A percentile compares a stretch with the other conserved stretches of the same genome.
These are phyloP conservation scores for Aspergillus piperis DNA, from an alignment of 2,329 filamentous ascomycete species.

Conservation along the genomic window DNA sequence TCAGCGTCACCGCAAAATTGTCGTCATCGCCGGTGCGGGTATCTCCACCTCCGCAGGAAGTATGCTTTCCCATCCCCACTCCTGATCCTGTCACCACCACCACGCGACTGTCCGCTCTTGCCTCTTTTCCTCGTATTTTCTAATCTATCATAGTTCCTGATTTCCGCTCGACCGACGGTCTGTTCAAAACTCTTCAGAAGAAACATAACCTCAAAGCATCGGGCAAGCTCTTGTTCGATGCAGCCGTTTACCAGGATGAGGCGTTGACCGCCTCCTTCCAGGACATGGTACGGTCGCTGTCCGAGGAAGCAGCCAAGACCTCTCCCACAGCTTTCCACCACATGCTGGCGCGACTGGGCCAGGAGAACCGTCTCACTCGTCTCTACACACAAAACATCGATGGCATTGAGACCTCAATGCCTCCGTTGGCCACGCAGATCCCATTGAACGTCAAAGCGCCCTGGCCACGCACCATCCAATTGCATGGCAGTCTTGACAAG, in stretches of 20 bases:
- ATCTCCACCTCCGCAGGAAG: conserved; percentile 96
- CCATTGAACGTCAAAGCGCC: conserved; percentile 82
- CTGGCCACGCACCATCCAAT: conserved; percentile 90
- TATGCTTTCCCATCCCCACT: conserved; percentile 50
- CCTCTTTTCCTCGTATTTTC: neutral
- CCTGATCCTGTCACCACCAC: conserved; percentile 14
- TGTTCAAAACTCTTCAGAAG: conserved; percentile 81
- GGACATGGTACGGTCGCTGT: conserved; percentile 90
- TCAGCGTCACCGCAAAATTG: conserved; percentile 90
- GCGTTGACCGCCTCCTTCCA: conserved; percentile 88
- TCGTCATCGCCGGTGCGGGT: conserved; percentile 92
- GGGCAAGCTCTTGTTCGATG: conserved; percentile 94
- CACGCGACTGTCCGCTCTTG: neutral
- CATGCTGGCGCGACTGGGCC: conserved; percentile 83
- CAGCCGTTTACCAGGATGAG: conserved; percentile 94
- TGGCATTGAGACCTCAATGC: conserved; percentile 82
- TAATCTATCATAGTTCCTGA: conserved; percentile 69
- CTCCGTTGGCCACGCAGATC: conserved; percentile 75
- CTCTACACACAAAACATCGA: conserved; percentile 98
- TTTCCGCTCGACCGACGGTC: conserved; percentile 86
- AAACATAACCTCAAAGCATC: conserved; percentile 91
- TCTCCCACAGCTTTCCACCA: conserved; percentile 89
- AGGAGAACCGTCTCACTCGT: conserved; percentile 82
- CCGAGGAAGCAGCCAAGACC: conserved; percentile 73
- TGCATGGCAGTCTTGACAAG: conserved; percentile 90